Conservation (phyloP, 2,329 filamentous ascomycete genomes). For the Lecanicillium sp. region DNA sequence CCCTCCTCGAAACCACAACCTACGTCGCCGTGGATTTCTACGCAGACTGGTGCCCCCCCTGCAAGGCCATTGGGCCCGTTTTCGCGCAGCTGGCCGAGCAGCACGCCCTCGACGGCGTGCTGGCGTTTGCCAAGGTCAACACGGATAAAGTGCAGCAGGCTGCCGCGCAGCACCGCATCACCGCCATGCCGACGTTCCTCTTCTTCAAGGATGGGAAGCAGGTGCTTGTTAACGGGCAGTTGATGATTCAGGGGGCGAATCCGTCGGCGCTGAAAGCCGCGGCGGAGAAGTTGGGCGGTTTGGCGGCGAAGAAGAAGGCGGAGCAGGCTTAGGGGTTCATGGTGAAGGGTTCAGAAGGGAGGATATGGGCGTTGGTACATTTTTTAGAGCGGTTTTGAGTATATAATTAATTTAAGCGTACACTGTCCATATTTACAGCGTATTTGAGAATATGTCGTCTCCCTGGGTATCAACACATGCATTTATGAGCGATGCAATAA, state of each 20-base stretch:
- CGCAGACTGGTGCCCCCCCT: conserved; percentile 44
- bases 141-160: conserved; percentile 75
- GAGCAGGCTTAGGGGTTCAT: no score
- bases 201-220: conserved; percentile 68
- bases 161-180: conserved; percentile 66
- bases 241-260: conserved; percentile 26
- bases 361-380: no score
- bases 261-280: conserved; percentile 21
- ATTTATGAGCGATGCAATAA: background rate
- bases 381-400: no score
- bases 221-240: conserved; percentile 22
- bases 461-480: no score
- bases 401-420: no score
- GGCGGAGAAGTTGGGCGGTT: conserved; percentile 27
- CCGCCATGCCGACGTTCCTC: conserved; percentile 90
- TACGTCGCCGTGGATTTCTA: conserved; percentile 41
- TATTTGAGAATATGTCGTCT: no score
- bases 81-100: conserved; percentile 25
- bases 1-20: conserved; percentile 29
- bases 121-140: conserved; percentile 84
- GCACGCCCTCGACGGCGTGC: conserved; percentile 33
- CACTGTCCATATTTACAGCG: no score
- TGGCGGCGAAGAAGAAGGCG: conserved; percentile 24
- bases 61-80: conserved; percentile 38
- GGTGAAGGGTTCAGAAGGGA: no score